phyloP scores from a whole-genome alignment of 768 basidiomycete species.

The Termitomyces sp. region DNA sequence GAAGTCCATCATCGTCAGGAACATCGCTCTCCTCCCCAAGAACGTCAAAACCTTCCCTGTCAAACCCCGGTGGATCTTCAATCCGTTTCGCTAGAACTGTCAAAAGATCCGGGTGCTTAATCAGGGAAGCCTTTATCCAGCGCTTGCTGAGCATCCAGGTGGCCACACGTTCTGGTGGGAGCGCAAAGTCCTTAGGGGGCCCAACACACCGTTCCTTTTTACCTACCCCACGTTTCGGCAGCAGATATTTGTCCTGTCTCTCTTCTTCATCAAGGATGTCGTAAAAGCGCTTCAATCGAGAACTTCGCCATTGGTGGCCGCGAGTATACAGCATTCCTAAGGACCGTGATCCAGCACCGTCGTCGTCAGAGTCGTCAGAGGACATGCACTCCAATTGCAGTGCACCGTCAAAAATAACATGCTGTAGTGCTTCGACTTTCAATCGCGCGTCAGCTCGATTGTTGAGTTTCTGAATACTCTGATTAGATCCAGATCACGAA shows the following conservation, averaged over 20 bases:
- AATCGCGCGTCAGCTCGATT: constrained; percentile 61
- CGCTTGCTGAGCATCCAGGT: constrained; percentile 75
- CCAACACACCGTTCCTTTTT: constrained; percentile 54
- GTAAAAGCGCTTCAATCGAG: constrained; percentile 58
- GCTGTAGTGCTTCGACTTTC: constrained; percentile 49
- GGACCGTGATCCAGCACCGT: constrained; percentile 29
- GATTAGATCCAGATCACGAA: constrained; percentile 1
- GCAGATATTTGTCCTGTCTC: constrained; percentile 35
- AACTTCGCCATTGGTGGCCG: constrained; percentile 67
- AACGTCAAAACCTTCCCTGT: constrained; percentile 43
- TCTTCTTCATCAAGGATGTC: constrained; percentile 58
- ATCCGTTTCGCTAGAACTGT: constrained; percentile 40
- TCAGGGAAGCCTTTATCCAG: constrained; percentile 48
- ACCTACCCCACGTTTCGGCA: constrained; percentile 56
- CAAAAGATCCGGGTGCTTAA: constrained; percentile 44
- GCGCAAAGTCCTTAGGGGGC: constrained; percentile 48
- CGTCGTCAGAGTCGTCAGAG: constrained; percentile 70
- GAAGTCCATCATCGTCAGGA: constrained; percentile 17
- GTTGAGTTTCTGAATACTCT: constrained; percentile 53
- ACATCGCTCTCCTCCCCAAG: constrained; percentile 57
- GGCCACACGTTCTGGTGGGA: constrained; percentile 63
- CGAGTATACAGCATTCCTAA: constrained; percentile 47
- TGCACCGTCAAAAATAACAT: constrained; percentile 67
- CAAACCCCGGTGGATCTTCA: constrained; percentile 43
- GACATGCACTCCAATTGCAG: constrained; percentile 78